Conservation (phyloP, 2,329 filamentous ascomycete genomes). For the Fusarium sulawesiense region DNA sequence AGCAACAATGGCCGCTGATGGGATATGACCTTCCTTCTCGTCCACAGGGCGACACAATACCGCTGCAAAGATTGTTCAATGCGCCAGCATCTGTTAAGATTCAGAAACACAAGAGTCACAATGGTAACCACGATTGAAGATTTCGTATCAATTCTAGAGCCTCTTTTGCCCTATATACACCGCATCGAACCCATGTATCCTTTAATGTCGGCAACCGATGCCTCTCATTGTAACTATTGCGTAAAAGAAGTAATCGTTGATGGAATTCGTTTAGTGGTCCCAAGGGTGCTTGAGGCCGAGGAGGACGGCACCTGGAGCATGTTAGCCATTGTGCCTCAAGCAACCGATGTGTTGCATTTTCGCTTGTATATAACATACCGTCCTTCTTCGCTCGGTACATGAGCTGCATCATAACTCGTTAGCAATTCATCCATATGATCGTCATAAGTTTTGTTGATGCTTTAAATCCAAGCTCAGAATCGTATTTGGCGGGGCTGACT, state of each 20-base stretch:
- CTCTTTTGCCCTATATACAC: slow-evolving; percentile 41
- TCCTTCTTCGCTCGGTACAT: slow-evolving; percentile 98
- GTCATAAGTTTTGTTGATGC: not conserved
- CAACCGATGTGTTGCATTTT: not conserved
- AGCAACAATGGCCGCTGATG: not conserved
- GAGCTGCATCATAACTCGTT: slow-evolving; percentile 64
- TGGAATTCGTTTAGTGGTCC: slow-evolving; percentile 76
- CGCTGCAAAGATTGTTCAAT: slow-evolving; percentile 72
- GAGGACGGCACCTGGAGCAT: slow-evolving; percentile 72
- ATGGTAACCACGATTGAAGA: not conserved
- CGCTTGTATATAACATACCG: slow-evolving; percentile 61
- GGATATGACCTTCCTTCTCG: too few species aligned
- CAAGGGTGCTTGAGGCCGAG: slow-evolving; percentile 96
- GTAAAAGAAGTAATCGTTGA: slow-evolving; percentile 28
- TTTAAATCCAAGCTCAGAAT: not conserved
- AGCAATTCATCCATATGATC: slow-evolving; percentile 18
- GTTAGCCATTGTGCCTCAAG: slow-evolving; percentile 17
- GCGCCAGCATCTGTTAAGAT: slow-evolving; percentile 49
- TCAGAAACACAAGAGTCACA: not conserved
- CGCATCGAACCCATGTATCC: slow-evolving; percentile 8
- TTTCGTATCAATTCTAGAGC: slow-evolving; percentile 33
- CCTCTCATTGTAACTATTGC: slow-evolving; percentile 20
- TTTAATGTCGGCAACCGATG: slow-evolving; percentile 8
- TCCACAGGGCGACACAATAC: slow-evolving; percentile 25
- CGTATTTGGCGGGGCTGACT: slow-evolving; percentile 49